Evolutionary conservation across 768 basidiomycete species (phyloP).

Genomic region (Multifurca ochricompacta): DNA sequence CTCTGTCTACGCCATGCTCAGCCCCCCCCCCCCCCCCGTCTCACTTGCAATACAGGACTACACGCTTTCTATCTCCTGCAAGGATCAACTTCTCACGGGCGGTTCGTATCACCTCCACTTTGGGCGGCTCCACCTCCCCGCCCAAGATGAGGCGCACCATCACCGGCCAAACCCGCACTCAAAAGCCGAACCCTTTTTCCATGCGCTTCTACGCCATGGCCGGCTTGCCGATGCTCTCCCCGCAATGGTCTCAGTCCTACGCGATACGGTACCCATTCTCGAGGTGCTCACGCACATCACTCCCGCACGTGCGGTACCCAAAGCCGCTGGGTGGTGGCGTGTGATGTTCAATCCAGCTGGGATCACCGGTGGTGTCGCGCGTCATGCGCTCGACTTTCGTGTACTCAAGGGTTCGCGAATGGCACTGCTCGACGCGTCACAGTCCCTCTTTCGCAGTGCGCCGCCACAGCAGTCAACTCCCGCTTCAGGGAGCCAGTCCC

Average conservation of each 20-base stretch:
- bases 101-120: constrained; percentile 71
- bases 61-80: constrained; percentile 69
- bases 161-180: constrained; percentile 64
- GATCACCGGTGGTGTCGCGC: constrained; percentile 23
- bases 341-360: constrained; percentile 36
- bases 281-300: constrained; percentile 59
- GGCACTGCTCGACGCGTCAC: constrained; percentile 66
- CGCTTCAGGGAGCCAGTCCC: constrained; percentile 19
- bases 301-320: constrained; percentile 41
- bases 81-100: constrained; percentile 57
- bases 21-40: neutral
- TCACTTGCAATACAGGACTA: constrained; percentile 44
- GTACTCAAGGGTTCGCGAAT: constrained; percentile 60
- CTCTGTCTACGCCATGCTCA: neutral
- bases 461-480: neutral
- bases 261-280: constrained; percentile 72
- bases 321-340: constrained; percentile 78
- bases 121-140: constrained; percentile 36
- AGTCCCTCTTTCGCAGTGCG: constrained; percentile 39
- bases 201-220: constrained; percentile 62
- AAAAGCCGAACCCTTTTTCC: constrained; percentile 68
- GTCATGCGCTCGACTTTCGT: constrained; percentile 75
- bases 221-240: constrained; percentile 57
- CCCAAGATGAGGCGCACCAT: constrained; percentile 16
- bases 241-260: constrained; percentile 57